A percentile compares a stretch with the other conserved stretches of the same genome.
phyloP scores from a whole-genome alignment of 2,329 filamentous ascomycete genomes.

The Alternaria ethzedia region DNA sequence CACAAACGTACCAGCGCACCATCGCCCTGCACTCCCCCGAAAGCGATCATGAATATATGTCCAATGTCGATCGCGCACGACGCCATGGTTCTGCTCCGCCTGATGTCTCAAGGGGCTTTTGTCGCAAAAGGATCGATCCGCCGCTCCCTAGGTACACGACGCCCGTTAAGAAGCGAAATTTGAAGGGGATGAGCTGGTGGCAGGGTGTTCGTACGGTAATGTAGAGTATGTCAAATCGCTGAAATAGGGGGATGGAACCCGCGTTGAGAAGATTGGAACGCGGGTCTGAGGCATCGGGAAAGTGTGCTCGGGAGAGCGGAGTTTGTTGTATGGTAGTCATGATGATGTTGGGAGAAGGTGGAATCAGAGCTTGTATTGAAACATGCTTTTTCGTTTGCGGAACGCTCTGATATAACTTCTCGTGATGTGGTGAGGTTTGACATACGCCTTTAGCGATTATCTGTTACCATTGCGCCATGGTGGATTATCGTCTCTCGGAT shows the following conservation, averaged over 20 bases:
- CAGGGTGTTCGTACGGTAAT: background rate
- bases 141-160: background rate
- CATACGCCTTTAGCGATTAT: background rate
- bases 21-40: background rate
- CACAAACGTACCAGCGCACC: background rate
- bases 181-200: background rate
- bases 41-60: background rate
- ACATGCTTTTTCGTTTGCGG: background rate
- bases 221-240: background rate
- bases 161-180: background rate
- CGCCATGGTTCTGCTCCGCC: background rate
- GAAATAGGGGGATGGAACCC: background rate
- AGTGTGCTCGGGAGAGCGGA: background rate
- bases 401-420: background rate
- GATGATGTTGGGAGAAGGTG: background rate
- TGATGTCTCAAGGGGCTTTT: background rate
- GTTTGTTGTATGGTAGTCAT: background rate
- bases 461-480: background rate
- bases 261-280: background rate
- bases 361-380: background rate
- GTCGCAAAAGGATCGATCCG: background rate
- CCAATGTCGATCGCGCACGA: background rate
- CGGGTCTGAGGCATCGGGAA: background rate
- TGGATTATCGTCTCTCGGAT: background rate
- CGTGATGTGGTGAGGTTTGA: background rate